Evolutionary conservation across 805 yeast species (phyloP), one percentile per base, ranked within the genome.

Genomic region (Saccharomycopsis sp.): DNA sequence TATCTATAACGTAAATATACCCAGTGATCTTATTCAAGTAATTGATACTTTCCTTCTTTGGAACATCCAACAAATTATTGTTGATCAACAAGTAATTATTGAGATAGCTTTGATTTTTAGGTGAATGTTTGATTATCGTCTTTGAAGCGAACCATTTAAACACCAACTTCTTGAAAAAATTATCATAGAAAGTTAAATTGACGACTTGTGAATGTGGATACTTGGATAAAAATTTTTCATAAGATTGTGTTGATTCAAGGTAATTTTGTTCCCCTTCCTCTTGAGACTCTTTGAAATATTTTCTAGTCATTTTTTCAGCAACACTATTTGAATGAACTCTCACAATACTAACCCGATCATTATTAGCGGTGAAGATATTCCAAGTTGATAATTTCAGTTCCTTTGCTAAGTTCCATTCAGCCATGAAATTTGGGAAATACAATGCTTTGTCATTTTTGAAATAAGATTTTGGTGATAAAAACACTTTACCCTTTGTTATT

Each of bases 11-110:
- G 52, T 87, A 82, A 8, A 88, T 67, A 57, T 85, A 88, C 0
- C 97, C 97, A 2, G 94, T 77, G 54, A 82, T 84, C 19, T 76
- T 72, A 58, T 90, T 90, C 44, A 79, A 80, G 53, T 88, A 75
- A 40, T 74, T 65, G 28, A 90, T 61, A 21, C 72, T 60, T 43
- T 79, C 78, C 53, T 84, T 75, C 4, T 76, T 62, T 16, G 70
- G 75, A 46, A 73, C 70, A 1, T 79, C 70, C 24, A 86, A 64
- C 13, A 77, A 76, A 28, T 70, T 68, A 28, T 80, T 75, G 38
- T 85, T 75, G 9, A 81, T 70, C 11, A 87, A 66, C 49, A 86
- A 74, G 61, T 83, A 85, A 31, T 67, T 70, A 33, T 70, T 65
- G 37, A 74, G 36, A 17, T 43, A 49, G 16, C 21, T 36, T 4